Conservation (phyloP, 2,329 filamentous ascomycete species). For the Paracoccidioides lutzii region DNA sequence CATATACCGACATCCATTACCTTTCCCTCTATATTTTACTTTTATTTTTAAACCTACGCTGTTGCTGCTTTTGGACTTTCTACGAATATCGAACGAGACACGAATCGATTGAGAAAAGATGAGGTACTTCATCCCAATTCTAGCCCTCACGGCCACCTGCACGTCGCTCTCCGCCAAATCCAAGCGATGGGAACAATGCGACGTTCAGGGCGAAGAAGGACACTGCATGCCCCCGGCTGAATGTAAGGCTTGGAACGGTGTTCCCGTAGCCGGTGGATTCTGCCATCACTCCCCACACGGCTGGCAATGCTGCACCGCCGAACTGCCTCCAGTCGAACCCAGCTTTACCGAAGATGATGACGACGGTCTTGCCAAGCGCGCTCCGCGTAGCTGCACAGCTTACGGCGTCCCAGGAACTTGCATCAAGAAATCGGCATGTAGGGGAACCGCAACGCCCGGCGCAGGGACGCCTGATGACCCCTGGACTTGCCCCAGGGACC, state of each 20-base stretch:
- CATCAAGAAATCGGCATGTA: not conserved
- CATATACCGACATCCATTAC: not conserved
- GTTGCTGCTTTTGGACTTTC: too few species aligned
- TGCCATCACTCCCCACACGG: not conserved
- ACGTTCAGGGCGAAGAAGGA: not conserved
- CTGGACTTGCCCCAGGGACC: not conserved
- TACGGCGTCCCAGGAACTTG: not conserved
- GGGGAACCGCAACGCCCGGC: not conserved
- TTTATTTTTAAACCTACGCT: not conserved
- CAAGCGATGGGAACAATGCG: not conserved
- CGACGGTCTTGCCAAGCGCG: not conserved
- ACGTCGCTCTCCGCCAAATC: not conserved
- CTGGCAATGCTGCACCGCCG: not conserved
- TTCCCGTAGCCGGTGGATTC: not conserved
- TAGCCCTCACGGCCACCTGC: not conserved
- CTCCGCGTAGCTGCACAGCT: not conserved
- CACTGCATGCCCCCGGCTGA: not conserved
- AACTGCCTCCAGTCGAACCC: not conserved
- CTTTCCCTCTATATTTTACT: not conserved
- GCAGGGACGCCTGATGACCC: not conserved
- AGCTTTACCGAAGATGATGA: not conserved
- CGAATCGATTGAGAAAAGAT: not conserved
- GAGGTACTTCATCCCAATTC: not conserved
- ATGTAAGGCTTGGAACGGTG: not conserved
- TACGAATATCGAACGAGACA: not conserved